Evolutionary conservation across 106 monocot species (phyloP).

Genomic region (Iris macrosiphon): DNA sequence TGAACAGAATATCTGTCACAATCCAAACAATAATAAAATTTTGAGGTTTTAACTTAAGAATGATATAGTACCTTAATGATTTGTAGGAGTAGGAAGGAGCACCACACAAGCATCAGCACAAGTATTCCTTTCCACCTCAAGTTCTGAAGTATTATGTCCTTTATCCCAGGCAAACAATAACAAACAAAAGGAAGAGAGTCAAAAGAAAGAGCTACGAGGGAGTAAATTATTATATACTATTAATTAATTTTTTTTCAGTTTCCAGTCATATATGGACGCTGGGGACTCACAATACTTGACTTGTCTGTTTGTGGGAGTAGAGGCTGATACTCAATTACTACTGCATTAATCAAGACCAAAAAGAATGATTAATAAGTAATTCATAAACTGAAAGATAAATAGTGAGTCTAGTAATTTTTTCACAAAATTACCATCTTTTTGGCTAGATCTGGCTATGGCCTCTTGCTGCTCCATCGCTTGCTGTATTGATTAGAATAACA

Average conservation of each 20-base stretch:
- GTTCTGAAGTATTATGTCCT: conserved; percentile 74
- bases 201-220: no score
- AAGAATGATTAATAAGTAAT: not conserved
- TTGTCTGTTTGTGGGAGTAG: conserved; percentile 38
- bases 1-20: no score
- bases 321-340: conserved; percentile 36
- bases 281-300: conserved; percentile 46
- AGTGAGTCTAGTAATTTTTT: not conserved
- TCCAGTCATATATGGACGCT: no score
- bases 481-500: conserved; percentile 12
- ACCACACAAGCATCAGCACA: conserved; percentile 68
- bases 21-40: no score
- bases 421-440: conserved; percentile 14
- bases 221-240: no score
- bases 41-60: not conserved
- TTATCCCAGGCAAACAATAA: not conserved
- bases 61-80: conserved; percentile 45
- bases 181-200: not conserved
- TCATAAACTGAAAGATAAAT: no score
- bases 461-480: conserved; percentile 40
- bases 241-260: no score
- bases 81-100: conserved; percentile 75
- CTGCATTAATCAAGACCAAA: conserved; percentile 11
- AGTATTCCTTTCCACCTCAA: conserved; percentile 69
- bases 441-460: conserved; percentile 5